Evolutionary conservation across 2,329 filamentous ascomycete species (phyloP).

Genomic region (Tolypocladium ovalisporum): DNA sequence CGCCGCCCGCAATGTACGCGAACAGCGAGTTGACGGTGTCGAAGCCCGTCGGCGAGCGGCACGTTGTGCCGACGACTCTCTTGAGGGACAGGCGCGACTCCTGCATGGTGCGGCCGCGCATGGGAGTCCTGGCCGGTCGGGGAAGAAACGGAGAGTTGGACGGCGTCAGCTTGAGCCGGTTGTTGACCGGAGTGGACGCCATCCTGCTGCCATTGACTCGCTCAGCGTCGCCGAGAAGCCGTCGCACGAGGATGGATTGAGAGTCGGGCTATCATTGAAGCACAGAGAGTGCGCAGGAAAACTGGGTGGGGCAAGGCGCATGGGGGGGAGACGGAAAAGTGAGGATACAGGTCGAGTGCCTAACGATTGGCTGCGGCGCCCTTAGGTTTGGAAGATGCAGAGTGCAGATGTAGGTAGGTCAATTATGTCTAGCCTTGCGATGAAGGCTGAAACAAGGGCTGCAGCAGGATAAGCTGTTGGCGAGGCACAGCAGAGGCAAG

Average conservation of each 20-base stretch:
- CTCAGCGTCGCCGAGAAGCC: background rate
- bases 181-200: slow-evolving; percentile 46
- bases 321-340: background rate
- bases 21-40: slow-evolving; percentile 70
- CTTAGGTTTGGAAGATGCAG: background rate
- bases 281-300: slow-evolving; percentile 1
- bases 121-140: slow-evolving; percentile 52
- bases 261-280: slow-evolving; percentile 6
- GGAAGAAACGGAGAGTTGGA: slow-evolving; percentile 62
- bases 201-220: slow-evolving; percentile 44
- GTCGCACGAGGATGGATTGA: background rate
- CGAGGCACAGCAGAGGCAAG: background rate
- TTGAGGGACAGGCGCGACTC: slow-evolving; percentile 60
- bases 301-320: background rate
- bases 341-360: background rate
- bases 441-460: background rate
- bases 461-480: background rate
- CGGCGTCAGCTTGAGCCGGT: slow-evolving; percentile 59
- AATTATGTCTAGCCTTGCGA: slow-evolving; percentile 2
- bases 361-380: background rate
- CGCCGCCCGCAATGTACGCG: slow-evolving; percentile 85
- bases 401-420: slow-evolving; percentile 4
- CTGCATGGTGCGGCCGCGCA: slow-evolving; percentile 34
- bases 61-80: slow-evolving; percentile 86
- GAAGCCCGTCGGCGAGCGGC: slow-evolving; percentile 73